Evolutionary conservation across 495 filamentous ascomycete genomes (phyloP), one percentile per base, ranked within the genome.

Genomic region (Tuber magnatum): DNA sequence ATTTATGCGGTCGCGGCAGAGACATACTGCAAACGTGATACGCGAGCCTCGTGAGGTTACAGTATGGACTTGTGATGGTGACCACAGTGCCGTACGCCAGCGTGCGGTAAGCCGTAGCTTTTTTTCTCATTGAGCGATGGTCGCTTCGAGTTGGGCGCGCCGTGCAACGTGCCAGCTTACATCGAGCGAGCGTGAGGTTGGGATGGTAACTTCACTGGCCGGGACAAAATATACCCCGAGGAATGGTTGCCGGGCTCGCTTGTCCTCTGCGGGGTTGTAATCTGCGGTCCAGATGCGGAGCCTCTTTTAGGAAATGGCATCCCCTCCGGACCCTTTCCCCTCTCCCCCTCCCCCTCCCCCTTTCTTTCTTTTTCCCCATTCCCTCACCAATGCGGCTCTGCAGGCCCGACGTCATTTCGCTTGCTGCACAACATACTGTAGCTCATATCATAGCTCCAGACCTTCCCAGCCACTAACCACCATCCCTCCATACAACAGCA

Each of bases 301-400:
- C 32, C 16, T 32, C 56, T 65, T 65, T 65, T 35, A 32, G 56
- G 56, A 65, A 65, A 65, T 65, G 18, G 32, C 56, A 65, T 65
- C 56, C 56, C 14, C 28, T 32, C 3, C 3, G 12, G n/a, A 32
- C n/a, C 51, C 51, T 10, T 51, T 51, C 48, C 46, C 70, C 4
- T 73, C 44, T 51, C 46, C 38, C 3, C 35, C 68, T 28, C 73
- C 75, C 6, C 61, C 77, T 28, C 74, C 51, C 42, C 32, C 71
- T 44, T 79, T 71, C 22, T 22, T 77, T n/a, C 41, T 71, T 48
- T 61, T 79, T 7, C 41, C 56, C 68, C 32, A 22, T 44, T 22
- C 69, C 77, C 28, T 38, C 46, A 28, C 61, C 46, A 71, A 71
- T 40, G 56, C 28, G 56, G 56, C 56, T 65, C 56, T 65, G 56